Conservation (phyloP, 306 rosid species). For the Psophocarpus tetragonolobus region DNA sequence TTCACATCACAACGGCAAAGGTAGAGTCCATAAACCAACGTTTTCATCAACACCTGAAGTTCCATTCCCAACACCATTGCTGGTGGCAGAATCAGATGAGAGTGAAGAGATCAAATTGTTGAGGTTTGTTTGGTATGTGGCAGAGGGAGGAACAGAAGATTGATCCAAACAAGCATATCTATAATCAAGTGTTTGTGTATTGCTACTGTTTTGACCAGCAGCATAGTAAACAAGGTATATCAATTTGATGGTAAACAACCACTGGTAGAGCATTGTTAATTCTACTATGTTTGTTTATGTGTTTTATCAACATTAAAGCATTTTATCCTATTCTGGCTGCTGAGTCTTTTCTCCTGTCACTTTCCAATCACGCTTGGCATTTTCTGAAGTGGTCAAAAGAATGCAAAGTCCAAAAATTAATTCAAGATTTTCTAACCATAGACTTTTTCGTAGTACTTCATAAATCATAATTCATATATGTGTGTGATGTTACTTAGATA, state of each 20-base stretch:
- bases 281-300: no score
- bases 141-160: constrained; percentile 22
- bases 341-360: no score
- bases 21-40: constrained; percentile 38
- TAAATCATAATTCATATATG: no score
- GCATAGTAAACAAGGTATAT: neutral
- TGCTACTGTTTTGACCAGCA: constrained; percentile 24
- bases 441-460: no score
- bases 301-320: no score
- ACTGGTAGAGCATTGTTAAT: neutral
- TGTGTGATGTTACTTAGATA: no score
- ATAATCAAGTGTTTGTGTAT: constrained; percentile 1
- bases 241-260: constrained; percentile 28
- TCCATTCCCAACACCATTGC: constrained; percentile 42
- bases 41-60: constrained; percentile 26
- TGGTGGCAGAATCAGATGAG: constrained; percentile 37
- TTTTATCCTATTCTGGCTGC: no score
- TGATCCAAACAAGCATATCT: constrained; percentile 47
- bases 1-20: constrained; percentile 34
- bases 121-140: constrained; percentile 41
- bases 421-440: no score
- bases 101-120: constrained; percentile 29
- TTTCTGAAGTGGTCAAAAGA: no score
- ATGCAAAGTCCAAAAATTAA: no score
- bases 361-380: no score